A percentile compares a stretch with the other conserved stretches of the same genome.
Conservation (phyloP, 2,329 filamentous ascomycete genomes). For the Epichloe coenophiala region DNA sequence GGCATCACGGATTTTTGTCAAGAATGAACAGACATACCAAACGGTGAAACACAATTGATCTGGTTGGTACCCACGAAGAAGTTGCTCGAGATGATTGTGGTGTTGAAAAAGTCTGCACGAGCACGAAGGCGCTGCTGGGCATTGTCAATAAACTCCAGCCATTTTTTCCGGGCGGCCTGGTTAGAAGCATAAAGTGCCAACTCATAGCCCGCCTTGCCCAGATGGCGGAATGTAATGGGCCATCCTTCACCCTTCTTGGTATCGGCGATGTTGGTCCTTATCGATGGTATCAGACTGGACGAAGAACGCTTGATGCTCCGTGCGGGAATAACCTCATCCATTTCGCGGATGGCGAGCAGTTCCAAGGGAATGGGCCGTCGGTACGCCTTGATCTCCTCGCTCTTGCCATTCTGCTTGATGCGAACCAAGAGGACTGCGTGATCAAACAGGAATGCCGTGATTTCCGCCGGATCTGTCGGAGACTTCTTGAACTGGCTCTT, state of each 20-base stretch:
- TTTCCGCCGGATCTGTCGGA: constrained; percentile 74
- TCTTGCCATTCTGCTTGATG: constrained; percentile 83
- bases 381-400: constrained; percentile 90
- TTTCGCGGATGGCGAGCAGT: constrained; percentile 82
- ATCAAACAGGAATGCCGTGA: constrained; percentile 91
- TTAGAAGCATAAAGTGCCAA: constrained; percentile 78
- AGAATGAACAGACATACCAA: constrained; percentile 43
- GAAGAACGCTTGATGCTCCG: constrained; percentile 75
- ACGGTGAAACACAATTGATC: constrained; percentile 89
- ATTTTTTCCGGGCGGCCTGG: constrained; percentile 80
- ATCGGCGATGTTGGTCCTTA: constrained; percentile 32
- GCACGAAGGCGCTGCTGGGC: constrained; percentile 80
- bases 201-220: constrained; percentile 93
- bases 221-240: constrained; percentile 90
- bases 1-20: background rate
- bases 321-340: constrained; percentile 87
- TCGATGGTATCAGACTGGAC: constrained; percentile 60
- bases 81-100: constrained; percentile 43
- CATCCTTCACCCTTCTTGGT: constrained; percentile 62
- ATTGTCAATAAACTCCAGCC: constrained; percentile 87
- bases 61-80: constrained; percentile 58
- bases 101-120: constrained; percentile 83
- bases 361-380: constrained; percentile 87
- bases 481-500: constrained; percentile 91
- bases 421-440: constrained; percentile 87